Percentiles rank a stretch among this genome's conserved stretches.
Evolutionary conservation across 805 yeast genomes (phyloP).

Genomic region (Torulaspora franciscae): DNA sequence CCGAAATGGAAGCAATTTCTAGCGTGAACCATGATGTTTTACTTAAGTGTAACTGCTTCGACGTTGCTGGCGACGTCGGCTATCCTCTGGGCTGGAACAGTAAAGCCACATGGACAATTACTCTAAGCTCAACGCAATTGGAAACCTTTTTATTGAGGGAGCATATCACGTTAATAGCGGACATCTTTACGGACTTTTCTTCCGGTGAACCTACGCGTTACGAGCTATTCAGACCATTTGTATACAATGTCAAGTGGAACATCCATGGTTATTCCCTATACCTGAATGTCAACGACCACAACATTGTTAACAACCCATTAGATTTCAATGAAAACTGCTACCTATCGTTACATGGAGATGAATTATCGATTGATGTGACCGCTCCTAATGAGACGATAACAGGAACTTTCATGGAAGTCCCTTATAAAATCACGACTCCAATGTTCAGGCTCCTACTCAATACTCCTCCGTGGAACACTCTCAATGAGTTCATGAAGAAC

Average conservation of each 20-base stretch:
- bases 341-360: conserved; percentile 64
- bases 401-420: conserved; percentile 47
- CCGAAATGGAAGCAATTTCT: conserved; percentile 60
- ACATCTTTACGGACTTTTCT: conserved; percentile 69
- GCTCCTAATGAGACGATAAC: conserved; percentile 59
- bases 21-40: conserved; percentile 86
- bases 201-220: conserved; percentile 69
- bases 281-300: conserved; percentile 79
- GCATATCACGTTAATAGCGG: conserved; percentile 69
- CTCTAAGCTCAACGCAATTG: conserved; percentile 47
- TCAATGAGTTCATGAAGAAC: conserved; percentile 59
- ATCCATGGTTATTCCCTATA: conserved; percentile 54
- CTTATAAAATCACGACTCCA: conserved; percentile 51
- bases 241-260: conserved; percentile 57
- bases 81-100: conserved; percentile 86
- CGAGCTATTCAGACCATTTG: conserved; percentile 69
- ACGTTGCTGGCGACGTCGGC: conserved; percentile 51
- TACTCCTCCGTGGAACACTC: conserved; percentile 91
- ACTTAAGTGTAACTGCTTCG: conserved; percentile 56
- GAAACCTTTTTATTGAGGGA: conserved; percentile 71
- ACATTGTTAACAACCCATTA: conserved; percentile 82
- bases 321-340: conserved; percentile 78
- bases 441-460: conserved; percentile 57
- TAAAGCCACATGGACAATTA: conserved; percentile 60
- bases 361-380: conserved; percentile 41